Evolutionary conservation across 768 basidiomycete genomes (phyloP).

Genomic region (Exidia glandulosa): DNA sequence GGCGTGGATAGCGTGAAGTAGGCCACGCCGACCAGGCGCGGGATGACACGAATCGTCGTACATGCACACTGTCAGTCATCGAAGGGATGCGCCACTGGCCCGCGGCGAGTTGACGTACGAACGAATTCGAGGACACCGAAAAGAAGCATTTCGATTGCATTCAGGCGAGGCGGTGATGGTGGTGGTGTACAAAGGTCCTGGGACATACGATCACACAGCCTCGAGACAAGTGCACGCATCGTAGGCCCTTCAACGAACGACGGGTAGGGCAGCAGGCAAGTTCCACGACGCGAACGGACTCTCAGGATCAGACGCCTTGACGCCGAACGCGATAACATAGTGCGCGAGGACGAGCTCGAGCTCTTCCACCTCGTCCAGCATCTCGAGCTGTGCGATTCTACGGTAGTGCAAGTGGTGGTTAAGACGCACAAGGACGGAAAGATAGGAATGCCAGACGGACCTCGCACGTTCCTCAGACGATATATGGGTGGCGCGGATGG

Average conservation of each 20-base stretch:
- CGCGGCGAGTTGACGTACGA: too few species aligned
- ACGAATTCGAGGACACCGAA: too few species aligned
- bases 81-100: too few species aligned
- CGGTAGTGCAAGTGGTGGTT: neutral
- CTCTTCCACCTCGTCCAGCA: slow-evolving; percentile 92
- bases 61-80: too few species aligned
- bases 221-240: too few species aligned
- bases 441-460: slow-evolving; percentile 27
- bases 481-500: slow-evolving; percentile 48
- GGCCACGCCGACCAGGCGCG: too few species aligned
- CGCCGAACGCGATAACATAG: slow-evolving; percentile 80
- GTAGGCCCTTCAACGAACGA: neutral
- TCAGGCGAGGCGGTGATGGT: too few species aligned
- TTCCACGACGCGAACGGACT: neutral
- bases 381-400: slow-evolving; percentile 72
- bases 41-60: too few species aligned
- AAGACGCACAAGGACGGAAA: neutral
- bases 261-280: neutral
- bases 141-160: too few species aligned
- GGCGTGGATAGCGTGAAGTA: too few species aligned
- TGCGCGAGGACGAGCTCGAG: slow-evolving; percentile 81
- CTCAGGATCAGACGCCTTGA: slow-evolving; percentile 8
- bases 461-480: slow-evolving; percentile 40
- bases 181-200: too few species aligned
- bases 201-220: too few species aligned